Evolutionary conservation across 306 rosid species (phyloP).

Genomic region (Nissolia schottii): DNA sequence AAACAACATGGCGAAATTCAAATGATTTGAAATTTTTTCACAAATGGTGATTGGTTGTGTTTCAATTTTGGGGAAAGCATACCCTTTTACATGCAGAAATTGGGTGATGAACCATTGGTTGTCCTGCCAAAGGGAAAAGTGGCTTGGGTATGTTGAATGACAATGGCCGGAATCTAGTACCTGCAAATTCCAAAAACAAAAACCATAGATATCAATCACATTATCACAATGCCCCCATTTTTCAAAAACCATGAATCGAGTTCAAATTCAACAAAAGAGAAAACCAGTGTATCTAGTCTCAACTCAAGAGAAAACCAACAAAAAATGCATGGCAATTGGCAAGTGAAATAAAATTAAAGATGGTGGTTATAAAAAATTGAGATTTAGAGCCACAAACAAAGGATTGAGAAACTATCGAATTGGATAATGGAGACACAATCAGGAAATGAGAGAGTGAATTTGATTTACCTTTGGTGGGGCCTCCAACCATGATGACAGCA

Average conservation of each 20-base stretch:
- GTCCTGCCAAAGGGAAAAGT: constrained; percentile 94
- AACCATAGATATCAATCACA: background rate
- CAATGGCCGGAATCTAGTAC: constrained; percentile 93
- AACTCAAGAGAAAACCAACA: background rate
- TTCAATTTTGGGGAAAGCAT: background rate
- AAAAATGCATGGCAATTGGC: too few relatives aligned
- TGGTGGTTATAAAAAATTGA: background rate
- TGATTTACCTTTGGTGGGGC: constrained; percentile 84
- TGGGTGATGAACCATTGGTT: constrained; percentile 97
- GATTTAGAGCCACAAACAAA: background rate
- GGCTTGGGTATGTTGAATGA: constrained; percentile 93
- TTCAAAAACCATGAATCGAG: background rate
- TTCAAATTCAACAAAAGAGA: background rate
- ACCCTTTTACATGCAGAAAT: constrained; percentile 95
- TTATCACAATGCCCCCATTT: background rate
- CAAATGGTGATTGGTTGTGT: background rate
- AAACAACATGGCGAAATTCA: background rate
- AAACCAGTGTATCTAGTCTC: background rate
- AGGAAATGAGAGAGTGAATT: background rate
- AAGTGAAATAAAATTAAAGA: background rate
- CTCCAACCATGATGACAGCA: constrained; percentile 98
- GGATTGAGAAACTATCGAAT: background rate
- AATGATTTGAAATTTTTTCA: background rate
- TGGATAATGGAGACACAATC: background rate
- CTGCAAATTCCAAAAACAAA: constrained; percentile 34